Evolutionary conservation across 140 eudicot genomes (phyloP).

Genomic region (Anethum foeniculum): DNA sequence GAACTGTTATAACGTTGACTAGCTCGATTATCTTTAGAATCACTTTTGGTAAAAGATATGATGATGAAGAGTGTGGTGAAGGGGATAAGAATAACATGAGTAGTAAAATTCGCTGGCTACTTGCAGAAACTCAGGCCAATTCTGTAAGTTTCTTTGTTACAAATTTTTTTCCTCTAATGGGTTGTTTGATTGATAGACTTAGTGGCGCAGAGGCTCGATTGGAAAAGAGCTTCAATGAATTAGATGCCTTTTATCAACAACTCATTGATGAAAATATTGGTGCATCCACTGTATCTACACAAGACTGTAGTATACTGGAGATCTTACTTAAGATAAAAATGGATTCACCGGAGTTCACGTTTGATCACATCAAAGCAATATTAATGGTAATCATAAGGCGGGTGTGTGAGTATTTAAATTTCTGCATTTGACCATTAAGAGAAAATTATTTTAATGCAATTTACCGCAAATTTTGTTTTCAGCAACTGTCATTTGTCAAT

Average conservation of each 20-base stretch:
- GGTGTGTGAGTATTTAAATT: neutral
- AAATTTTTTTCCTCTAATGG: neutral
- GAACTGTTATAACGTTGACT: neutral
- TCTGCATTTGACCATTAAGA: neutral
- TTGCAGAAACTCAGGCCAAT: slow-evolving; percentile 2
- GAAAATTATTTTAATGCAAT: too few species aligned
- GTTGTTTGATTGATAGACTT: slow-evolving; percentile 2
- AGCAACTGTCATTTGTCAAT: too few species aligned
- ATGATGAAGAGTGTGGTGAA: neutral
- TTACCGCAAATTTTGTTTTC: too few species aligned
- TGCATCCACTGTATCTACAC: neutral
- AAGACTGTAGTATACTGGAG: neutral
- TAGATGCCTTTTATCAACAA: neutral
- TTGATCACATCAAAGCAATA: neutral
- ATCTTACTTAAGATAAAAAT: neutral
- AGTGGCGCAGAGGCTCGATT: neutral
- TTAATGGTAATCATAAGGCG: neutral
- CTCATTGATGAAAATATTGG: neutral
- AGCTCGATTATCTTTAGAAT: neutral
- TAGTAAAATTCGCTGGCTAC: neutral
- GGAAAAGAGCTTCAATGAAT: neutral
- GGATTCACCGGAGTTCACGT: neutral
- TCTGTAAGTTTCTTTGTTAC: neutral
- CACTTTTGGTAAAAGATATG: neutral
- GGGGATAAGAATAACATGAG: neutral